Conservation (phyloP, 2,329 filamentous ascomycete genomes). For the Chrysosporium keratinophilum region DNA sequence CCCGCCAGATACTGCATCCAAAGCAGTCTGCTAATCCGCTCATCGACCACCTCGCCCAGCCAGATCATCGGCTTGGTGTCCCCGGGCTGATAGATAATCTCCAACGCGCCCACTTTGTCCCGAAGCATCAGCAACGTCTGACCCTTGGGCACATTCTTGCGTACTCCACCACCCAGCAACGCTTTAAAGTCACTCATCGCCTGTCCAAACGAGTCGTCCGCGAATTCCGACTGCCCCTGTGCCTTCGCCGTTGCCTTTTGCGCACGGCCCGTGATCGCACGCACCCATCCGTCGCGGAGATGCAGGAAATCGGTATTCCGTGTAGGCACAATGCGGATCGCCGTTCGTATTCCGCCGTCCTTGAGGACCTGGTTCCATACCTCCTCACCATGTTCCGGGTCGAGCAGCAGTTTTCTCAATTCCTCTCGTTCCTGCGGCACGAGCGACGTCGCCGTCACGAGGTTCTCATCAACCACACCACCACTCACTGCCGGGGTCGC, state of each 20-base stretch:
- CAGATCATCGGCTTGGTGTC: slow-evolving; percentile 40
- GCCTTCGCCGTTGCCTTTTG: slow-evolving; percentile 45
- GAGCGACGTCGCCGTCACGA: slow-evolving; percentile 63
- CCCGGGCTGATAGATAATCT: slow-evolving; percentile 53
- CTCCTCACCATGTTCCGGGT: slow-evolving; percentile 56
- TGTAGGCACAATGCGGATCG: slow-evolving; percentile 78
- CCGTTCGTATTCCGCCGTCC: slow-evolving; percentile 58
- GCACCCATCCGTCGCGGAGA: slow-evolving; percentile 80
- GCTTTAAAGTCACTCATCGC: slow-evolving; percentile 68
- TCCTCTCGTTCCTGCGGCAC: slow-evolving; percentile 70
- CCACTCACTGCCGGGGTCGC: slow-evolving; percentile 26
- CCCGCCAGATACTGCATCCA: slow-evolving; percentile 90
- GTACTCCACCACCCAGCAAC: slow-evolving; percentile 63
- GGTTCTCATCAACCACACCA: slow-evolving; percentile 40
- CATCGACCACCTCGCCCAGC: slow-evolving; percentile 65
- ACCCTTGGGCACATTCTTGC: slow-evolving; percentile 62
- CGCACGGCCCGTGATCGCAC: slow-evolving; percentile 66
- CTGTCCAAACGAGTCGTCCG: slow-evolving; percentile 65
- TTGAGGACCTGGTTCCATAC: slow-evolving; percentile 65
- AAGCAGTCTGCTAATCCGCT: slow-evolving; percentile 66
- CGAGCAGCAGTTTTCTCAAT: slow-evolving; percentile 58
- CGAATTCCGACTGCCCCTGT: slow-evolving; percentile 40
- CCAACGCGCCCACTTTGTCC: slow-evolving; percentile 54
- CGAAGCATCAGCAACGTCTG: slow-evolving; percentile 65
- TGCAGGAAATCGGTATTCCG: slow-evolving; percentile 91